phyloP scores from a whole-genome alignment of 2,329 filamentous ascomycete genomes.

The Nigrospora sphaerica region DNA sequence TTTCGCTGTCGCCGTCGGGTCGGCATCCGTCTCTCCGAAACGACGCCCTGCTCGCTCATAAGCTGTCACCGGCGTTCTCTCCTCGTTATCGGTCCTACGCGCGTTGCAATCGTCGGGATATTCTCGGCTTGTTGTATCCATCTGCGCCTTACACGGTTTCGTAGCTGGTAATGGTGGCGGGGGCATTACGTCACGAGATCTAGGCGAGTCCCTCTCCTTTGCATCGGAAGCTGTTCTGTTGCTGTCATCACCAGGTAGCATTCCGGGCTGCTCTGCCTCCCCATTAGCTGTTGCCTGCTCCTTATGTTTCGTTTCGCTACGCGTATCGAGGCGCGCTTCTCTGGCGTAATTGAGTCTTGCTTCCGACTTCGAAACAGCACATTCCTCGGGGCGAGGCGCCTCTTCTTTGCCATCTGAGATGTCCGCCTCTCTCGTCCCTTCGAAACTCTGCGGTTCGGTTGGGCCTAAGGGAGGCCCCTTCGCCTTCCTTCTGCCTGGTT shows the following conservation, averaged over 20 bases:
- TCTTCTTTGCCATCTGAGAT: no score
- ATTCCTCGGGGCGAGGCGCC: no score
- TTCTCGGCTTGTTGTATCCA: not conserved
- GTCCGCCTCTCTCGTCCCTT: no score
- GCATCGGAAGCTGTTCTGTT: not conserved
- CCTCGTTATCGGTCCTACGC: not conserved
- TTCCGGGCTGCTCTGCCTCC: not conserved
- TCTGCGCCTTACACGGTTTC: not conserved
- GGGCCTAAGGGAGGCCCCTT: no score
- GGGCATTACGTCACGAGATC: slow-evolving; percentile 22
- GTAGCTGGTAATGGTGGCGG: slow-evolving; percentile 18
- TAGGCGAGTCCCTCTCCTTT: slow-evolving; percentile 9
- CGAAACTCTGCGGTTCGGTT: no score
- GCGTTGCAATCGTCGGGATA: no score
- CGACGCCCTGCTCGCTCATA: not conserved
- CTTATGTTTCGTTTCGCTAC: not conserved
- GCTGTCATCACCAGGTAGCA: not conserved
- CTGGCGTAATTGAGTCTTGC: not conserved
- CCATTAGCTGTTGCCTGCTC: not conserved
- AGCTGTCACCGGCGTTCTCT: not conserved
- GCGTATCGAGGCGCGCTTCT: not conserved
- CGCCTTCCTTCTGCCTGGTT: no score
- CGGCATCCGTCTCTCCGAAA: not conserved
- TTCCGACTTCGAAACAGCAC: not conserved
- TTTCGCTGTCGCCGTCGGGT: not conserved